Base-by-base conservation (phyloP, 208 protist species). In the Acanthamoeba triangularis region DNA sequence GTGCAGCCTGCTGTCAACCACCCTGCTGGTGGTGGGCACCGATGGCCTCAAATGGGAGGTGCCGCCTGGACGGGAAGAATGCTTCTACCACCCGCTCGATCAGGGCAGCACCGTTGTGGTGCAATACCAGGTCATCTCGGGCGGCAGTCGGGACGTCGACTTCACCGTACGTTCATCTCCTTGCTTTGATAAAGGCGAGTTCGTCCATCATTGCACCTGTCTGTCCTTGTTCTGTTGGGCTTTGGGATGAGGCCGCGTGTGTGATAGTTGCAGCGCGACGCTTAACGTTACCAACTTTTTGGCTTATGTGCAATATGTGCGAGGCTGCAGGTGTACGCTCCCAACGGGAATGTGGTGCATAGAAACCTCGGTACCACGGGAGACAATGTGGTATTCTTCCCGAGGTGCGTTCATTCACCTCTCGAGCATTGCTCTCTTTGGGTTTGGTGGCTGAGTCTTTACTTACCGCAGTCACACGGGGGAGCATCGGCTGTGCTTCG, bases 51-150 rank as follows among this genome's bases (percentile, higher is more conserved):
- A 59, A 28, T 85, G 78, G 78, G 78, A 85, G 25, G 78, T 85
- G 13, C 37, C 44, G 6, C 41, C 78, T 28, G 18, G 35, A 5
- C 35, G 44, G 30, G 78, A 85, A 35, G 78, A 85, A 25, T 85
- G 78, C 44, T 85, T 85, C 23, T 85, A 52, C 47, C 41, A 85
- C 25, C 78, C 41, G 7, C 14, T 85, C 76, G 78, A 85, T 3
- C 18, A 85, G 47, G 78, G 78, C 37, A 85, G 44, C 47, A 85
- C 78, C 8, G 78, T 59, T 3, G 44, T 85, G 6, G 78, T 59
- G 44, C 78, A 85, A 28, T 85, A 85, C 47, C 78, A 85, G 30
- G 78, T 85, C 78, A 37, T 85, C 47, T 30, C 78, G 6, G 78
- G 78, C 28, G 44, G 78, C n/a, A 59, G 6, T 23, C 35, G 35